Conservation (phyloP, 495 filamentous ascomycete species). For the Platismatia glauca region DNA sequence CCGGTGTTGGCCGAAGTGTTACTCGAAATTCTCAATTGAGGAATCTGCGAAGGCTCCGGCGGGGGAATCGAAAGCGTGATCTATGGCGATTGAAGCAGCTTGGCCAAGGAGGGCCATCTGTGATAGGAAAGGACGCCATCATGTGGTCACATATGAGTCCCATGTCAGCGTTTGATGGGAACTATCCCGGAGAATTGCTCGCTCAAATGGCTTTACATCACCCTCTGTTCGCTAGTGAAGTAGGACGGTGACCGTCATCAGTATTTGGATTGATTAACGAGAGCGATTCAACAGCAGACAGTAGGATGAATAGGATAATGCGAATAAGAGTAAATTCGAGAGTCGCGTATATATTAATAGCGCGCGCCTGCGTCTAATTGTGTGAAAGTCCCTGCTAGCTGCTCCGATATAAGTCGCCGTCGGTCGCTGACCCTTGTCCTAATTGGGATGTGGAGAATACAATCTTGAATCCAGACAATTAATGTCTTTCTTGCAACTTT, state of each 20-base stretch:
- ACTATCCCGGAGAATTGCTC: background rate
- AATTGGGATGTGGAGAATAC: constrained; percentile 3
- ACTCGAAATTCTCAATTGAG: too few species aligned
- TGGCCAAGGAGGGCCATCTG: constrained; percentile 36
- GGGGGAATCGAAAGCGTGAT: constrained; percentile 90
- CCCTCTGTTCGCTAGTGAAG: background rate
- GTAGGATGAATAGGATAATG: too few species aligned
- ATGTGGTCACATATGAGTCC: background rate
- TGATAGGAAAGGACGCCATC: background rate
- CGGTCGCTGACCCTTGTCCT: background rate
- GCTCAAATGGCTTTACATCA: background rate
- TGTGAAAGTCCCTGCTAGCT: background rate
- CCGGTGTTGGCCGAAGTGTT: constrained; percentile 72
- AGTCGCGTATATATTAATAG: background rate
- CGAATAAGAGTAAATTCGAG: too few species aligned
- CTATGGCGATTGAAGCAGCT: constrained; percentile 87
- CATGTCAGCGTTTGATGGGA: too few species aligned
- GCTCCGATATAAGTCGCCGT: background rate
- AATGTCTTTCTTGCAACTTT: background rate
- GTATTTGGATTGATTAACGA: too few species aligned
- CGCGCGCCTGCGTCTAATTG: background rate
- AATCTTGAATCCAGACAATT: too few species aligned
- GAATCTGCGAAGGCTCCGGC: too few species aligned
- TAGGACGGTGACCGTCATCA: too few species aligned
- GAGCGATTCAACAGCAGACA: too few species aligned